These are phyloP conservation scores for Micractinium sp. DNA, from an alignment of 139 green algal species.

Conservation along the genomic window DNA sequence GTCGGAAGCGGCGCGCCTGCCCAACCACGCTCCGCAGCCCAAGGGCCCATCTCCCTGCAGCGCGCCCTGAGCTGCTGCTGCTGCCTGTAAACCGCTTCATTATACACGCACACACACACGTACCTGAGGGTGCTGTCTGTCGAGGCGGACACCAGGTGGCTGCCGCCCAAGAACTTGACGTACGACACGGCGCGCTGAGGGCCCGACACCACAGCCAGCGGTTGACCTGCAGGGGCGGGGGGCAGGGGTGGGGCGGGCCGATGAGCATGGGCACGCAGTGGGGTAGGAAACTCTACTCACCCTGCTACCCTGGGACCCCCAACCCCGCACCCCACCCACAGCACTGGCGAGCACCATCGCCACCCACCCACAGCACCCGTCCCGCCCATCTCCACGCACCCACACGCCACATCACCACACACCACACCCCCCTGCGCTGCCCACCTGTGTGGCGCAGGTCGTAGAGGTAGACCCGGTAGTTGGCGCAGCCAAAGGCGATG, in stretches of 20 bases:
- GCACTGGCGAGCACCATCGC: no score
- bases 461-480: slow-evolving; percentile 79
- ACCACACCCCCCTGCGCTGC: not conserved
- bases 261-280: not conserved
- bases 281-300: no score
- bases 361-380: not conserved
- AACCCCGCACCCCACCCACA: no score
- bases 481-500: slow-evolving; percentile 74
- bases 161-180: slow-evolving; percentile 68
- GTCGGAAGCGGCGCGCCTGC: not conserved
- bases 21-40: not conserved
- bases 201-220: slow-evolving; percentile 56
- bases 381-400: not conserved
- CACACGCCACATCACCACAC: not conserved
- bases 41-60: not conserved
- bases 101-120: not conserved
- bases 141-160: slow-evolving; percentile 69
- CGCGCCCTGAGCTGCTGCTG: no score
- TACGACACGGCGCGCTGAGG: slow-evolving; percentile 79
- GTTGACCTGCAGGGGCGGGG: not conserved
- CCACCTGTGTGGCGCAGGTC: slow-evolving; percentile 58
- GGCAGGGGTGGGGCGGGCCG: not conserved
- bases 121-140: slow-evolving; percentile 66
- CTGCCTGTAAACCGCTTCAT: not conserved
- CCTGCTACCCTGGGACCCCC: no score